Evolutionary conservation across 1,284 basidiomycete species (phyloP), one percentile per base, ranked within the genome.

Genomic region (Fistulina hepatica): DNA sequence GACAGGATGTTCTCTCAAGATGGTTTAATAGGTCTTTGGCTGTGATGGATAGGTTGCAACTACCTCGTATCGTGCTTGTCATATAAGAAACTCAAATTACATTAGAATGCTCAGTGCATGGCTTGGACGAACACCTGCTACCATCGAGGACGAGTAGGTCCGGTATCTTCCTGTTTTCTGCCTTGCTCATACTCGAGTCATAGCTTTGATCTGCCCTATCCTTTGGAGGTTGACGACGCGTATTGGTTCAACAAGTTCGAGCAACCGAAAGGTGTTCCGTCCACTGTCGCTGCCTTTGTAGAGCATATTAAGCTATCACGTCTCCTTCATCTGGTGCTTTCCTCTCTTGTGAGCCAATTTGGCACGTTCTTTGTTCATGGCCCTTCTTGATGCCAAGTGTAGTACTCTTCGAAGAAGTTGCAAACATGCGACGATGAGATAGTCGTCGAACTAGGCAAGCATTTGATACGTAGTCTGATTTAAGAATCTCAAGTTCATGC

Each of bases 321-420:
- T 43, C 73, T 86, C 21, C 58, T 81, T n/a, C 72, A 71, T 2
- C 76, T 77, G 40, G 69, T 71, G 0, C 54, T 84, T 35, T 59
- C 75, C 15, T 79, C 80, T 0, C 73, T 85, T 31, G 76, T 76
- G 49, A 43, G 73, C 61, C 10, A 11, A 15, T 27, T 16, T n/a
- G 33, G 22, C 13, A 28, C 34, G 12, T n/a, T 27, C 12, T 28
- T 32, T 8, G 11, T 27, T 33, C 19, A 19, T 27, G 8, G 22
- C 34, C 9, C 17, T 31, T 32, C 34, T 33, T 6, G 28, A 20
- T 19, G 24, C 3, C 6, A 23, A 34, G 13, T 21, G 6, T 40
- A 80, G 77, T 86, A 86, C 54, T 77, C 81, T 9, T 77, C 82
- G 44, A 80, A 81, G 54, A 79, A 79, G 46, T 69, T 71, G 2